Percentiles rank a stretch among this genome's conserved stretches.
phyloP scores from a whole-genome alignment of 495 filamentous ascomycete genomes.

The Xylaria sp. region DNA sequence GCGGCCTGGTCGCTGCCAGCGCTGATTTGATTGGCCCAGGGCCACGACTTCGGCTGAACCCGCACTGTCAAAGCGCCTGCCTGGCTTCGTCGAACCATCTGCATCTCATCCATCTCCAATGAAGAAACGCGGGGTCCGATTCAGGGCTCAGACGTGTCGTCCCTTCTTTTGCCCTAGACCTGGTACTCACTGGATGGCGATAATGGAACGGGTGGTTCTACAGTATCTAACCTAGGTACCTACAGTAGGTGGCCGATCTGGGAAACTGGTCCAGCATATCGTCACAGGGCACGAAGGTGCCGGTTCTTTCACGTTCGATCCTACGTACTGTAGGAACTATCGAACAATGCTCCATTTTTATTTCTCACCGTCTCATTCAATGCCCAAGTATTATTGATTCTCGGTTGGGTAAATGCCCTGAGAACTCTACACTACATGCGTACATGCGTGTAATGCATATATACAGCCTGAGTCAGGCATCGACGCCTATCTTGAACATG shows the following conservation, averaged over 20 bases:
- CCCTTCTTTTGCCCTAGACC: neutral
- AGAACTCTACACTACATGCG: neutral
- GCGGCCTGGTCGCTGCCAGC: neutral
- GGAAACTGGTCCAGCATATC: neutral
- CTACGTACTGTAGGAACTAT: too few species aligned
- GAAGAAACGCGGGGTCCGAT: conserved; percentile 15
- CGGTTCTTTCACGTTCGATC: neutral
- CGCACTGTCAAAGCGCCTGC: conserved; percentile 5
- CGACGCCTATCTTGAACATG: neutral
- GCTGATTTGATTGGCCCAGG: neutral
- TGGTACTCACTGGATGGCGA: neutral
- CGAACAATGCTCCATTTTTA: conserved; percentile 6
- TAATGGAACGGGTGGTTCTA: neutral
- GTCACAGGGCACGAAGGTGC: neutral
- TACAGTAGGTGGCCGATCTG: too few species aligned
- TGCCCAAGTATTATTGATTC: neutral
- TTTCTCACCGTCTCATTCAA: neutral
- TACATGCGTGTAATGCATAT: conserved; percentile 2
- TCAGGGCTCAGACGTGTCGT: conserved; percentile 9
- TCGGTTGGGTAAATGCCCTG: conserved; percentile 5
- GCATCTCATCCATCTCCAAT: neutral
- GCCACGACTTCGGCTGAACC: conserved; percentile 8
- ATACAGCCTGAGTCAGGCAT: conserved; percentile 11
- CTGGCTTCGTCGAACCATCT: neutral
- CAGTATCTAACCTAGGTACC: too few species aligned